These are phyloP conservation scores for Shiraia bambusicola DNA, from an alignment of 2,329 filamentous ascomycete species.

Conservation along the genomic window DNA sequence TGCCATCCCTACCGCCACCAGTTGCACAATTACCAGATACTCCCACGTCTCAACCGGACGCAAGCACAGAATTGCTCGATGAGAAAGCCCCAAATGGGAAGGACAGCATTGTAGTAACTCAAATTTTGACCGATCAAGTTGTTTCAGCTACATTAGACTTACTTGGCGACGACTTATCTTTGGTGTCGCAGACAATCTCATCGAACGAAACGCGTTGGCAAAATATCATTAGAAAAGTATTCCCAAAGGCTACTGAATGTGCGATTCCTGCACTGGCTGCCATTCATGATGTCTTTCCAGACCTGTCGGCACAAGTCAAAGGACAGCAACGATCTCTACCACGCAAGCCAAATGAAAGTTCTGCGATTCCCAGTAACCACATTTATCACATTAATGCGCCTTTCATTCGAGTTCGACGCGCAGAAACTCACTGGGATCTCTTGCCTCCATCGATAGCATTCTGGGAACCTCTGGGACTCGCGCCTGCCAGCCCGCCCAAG, in stretches of 20 bases:
- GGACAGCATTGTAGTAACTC: constrained; percentile 66
- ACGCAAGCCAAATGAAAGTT: constrained; percentile 33
- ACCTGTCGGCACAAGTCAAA: constrained; percentile 36
- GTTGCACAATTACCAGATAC: constrained; percentile 33
- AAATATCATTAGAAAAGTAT: constrained; percentile 27
- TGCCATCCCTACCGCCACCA: constrained; percentile 31
- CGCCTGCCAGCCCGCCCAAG: constrained; percentile 70
- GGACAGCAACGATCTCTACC: constrained; percentile 37
- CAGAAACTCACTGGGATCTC: constrained; percentile 69
- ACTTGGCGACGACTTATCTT: constrained; percentile 21
- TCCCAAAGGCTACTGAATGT: constrained; percentile 38
- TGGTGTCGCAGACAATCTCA: background rate
- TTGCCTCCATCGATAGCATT: constrained; percentile 74
- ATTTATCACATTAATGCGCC: constrained; percentile 61
- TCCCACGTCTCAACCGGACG: constrained; percentile 37
- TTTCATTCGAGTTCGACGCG: constrained; percentile 70
- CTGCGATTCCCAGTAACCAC: constrained; percentile 30
- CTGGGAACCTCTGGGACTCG: constrained; percentile 78
- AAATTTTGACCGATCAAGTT: constrained; percentile 71
- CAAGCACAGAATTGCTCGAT: constrained; percentile 24
- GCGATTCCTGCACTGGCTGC: constrained; percentile 30
- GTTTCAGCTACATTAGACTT: constrained; percentile 53
- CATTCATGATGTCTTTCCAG: constrained; percentile 52
- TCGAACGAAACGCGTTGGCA: constrained; percentile 31
- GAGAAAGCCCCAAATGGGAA: constrained; percentile 50